Evolutionary conservation across 106 monocot genomes (phyloP).

Genomic region (Platanthera zijinensis): DNA sequence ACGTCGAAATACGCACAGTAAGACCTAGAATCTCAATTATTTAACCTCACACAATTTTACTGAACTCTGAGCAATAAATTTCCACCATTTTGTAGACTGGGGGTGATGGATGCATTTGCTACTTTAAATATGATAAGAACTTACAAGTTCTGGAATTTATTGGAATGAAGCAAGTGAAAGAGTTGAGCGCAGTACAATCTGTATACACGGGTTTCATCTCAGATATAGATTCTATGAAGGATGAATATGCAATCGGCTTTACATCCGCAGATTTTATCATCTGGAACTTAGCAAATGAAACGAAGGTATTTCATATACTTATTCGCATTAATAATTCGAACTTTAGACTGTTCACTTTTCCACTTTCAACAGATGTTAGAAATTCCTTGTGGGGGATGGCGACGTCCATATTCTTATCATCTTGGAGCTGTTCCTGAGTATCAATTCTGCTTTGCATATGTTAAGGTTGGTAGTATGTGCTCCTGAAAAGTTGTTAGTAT

Average conservation of each 20-base stretch:
- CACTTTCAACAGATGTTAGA: conserved; percentile 37
- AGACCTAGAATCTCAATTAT: conserved; percentile 4
- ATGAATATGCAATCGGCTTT: conserved; percentile 72
- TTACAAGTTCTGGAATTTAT: conserved; percentile 43
- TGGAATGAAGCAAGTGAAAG: conserved; percentile 95
- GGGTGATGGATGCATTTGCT: conserved; percentile 96
- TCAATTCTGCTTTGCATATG: conserved; percentile 86
- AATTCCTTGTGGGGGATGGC: conserved; percentile 95
- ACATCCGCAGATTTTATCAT: conserved; percentile 83
- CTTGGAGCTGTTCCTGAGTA: conserved; percentile 59
- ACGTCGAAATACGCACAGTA: conserved; percentile 70
- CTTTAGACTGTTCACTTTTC: neutral
- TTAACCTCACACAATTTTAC: neutral
- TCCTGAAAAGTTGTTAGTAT: neutral
- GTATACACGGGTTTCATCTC: conserved; percentile 17
- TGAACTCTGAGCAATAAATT: neutral
- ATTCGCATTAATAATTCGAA: neutral
- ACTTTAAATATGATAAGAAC: conserved; percentile 54
- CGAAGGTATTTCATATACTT: conserved; percentile 42
- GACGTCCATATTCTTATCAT: conserved; percentile 76
- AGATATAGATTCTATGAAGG: conserved; percentile 14
- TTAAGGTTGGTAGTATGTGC: conserved; percentile 47
- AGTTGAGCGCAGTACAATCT: conserved; percentile 60
- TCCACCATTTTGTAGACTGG: conserved; percentile 59
- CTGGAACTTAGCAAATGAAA: conserved; percentile 66